phyloP scores from a whole-genome alignment of 2,329 filamentous ascomycete genomes.

The Dothiorella sarmentorum region DNA sequence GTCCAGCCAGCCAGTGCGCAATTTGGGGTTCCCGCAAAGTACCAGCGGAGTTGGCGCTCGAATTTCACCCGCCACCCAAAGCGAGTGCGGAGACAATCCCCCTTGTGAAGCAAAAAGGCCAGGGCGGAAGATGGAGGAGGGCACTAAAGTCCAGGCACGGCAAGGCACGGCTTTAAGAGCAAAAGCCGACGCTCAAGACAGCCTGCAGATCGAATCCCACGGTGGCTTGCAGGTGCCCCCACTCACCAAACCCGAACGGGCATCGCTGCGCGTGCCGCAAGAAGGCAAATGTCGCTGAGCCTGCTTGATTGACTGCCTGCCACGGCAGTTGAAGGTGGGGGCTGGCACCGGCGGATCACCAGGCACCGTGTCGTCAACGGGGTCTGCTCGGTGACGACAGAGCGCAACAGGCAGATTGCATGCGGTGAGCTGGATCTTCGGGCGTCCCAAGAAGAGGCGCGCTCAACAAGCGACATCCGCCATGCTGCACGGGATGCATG shows the following conservation, averaged over 20 bases:
- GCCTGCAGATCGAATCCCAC: conserved; percentile 12
- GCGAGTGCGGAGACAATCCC: conserved; percentile 4
- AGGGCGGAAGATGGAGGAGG: not conserved
- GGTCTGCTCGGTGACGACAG: not conserved
- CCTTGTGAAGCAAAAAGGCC: not conserved
- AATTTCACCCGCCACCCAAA: not conserved
- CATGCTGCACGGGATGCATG: conserved; percentile 5
- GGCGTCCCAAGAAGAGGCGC: not conserved
- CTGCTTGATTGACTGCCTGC: not conserved
- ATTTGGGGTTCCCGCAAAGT: not conserved
- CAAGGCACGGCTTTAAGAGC: conserved; percentile 9
- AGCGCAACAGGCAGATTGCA: conserved; percentile 12
- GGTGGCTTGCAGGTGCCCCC: conserved; percentile 11
- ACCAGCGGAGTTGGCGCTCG: not conserved
- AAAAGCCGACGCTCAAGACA: not conserved
- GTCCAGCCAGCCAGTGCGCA: not conserved
- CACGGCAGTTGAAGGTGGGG: conserved; percentile 1
- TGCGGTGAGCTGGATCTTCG: not conserved
- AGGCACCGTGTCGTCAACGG: not conserved
- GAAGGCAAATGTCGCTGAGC: not conserved
- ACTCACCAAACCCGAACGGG: not conserved
- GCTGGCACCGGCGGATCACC: conserved; percentile 4
- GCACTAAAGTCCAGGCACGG: not conserved
- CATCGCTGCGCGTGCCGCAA: conserved; percentile 9
- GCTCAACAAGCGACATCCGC: conserved; percentile 12